phyloP scores from a whole-genome alignment of 805 yeast species.

The Ogataea allantospora region DNA sequence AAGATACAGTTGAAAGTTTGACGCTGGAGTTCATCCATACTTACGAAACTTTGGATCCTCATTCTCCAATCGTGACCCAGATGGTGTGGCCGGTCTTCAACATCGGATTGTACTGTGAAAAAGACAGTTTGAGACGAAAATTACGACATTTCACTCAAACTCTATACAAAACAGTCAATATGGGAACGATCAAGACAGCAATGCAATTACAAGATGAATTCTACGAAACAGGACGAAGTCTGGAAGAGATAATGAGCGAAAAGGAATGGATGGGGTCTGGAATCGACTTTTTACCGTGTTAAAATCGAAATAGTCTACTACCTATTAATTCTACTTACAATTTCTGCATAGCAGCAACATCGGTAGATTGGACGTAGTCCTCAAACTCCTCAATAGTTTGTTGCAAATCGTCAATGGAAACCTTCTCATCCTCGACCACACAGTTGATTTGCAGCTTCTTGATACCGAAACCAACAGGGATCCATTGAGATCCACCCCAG shows the following conservation, averaged over 20 bases:
- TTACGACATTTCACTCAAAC: constrained; percentile 38
- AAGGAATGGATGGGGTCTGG: constrained; percentile 49
- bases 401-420: constrained; percentile 88
- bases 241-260: constrained; percentile 43
- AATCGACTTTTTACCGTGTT: constrained; percentile 48
- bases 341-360: constrained; percentile 97
- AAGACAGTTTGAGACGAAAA: constrained; percentile 31
- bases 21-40: constrained; percentile 47
- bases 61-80: constrained; percentile 51
- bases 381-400: constrained; percentile 80
- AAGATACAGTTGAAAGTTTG: constrained; percentile 31
- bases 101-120: constrained; percentile 44
- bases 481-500: constrained; percentile 98
- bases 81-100: constrained; percentile 65
- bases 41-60: constrained; percentile 44
- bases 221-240: constrained; percentile 44
- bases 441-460: constrained; percentile 98
- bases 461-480: constrained; percentile 99
- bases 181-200: constrained; percentile 51
- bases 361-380: constrained; percentile 99
- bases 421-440: constrained; percentile 97
- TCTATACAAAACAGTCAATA: constrained; percentile 47
- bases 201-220: constrained; percentile 42
- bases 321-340: constrained; percentile 51
- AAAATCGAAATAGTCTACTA: constrained; percentile 4